Base-by-base conservation (phyloP, 106 monocot genomes). In the Acanthochlamys bracteata region DNA sequence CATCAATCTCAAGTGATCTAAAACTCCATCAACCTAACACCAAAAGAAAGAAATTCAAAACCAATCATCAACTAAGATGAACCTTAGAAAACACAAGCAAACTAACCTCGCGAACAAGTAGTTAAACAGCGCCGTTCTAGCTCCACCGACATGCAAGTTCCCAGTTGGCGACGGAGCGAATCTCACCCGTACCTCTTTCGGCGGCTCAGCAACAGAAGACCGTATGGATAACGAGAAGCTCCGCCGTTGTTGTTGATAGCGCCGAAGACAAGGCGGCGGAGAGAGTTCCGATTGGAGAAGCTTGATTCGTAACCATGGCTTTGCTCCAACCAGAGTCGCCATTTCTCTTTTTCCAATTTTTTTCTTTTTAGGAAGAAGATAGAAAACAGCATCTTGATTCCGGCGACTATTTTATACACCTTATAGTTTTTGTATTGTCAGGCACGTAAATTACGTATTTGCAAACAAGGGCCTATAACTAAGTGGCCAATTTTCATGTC, bases 131-230 rank as follows among this genome's bases (percentile, higher is more conserved):
- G 89, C 84, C 21, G 84, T 89, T 55, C 89, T 73, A 4, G 89
- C 89, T 0, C 89, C 89, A 10, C 89, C 84, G 39, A 89, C 89
- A 52, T 89, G 89, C 1, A 84, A 70, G 63, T 89, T 89, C 25
- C 89, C 89, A 17, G 89, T 89, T 3, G 81, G 89, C 24, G 89
- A 89, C 10, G 89, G 89, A 21, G 89, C 81, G 41, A 89, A 89
- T 14, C 84, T 80, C 25, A 89, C 89, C 25, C 89, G 81, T 14
- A 89, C 84, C 67, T 84, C 78, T 7, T 33, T 67, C n/a, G 71
- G 56, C 45, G 47, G 51, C 24, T 76, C 56, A 24, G 65, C 57
- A 20, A 71, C 47, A 39, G 49, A 58, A 24, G 10, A 45, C 13
- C 43, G 43, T 7, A 71, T 68, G 14, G 43, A 33, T 16, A 71